Evolutionary conservation across 371 early-diverging fungal genomes (phyloP).

Genomic region (Parasitella parasitica): DNA sequence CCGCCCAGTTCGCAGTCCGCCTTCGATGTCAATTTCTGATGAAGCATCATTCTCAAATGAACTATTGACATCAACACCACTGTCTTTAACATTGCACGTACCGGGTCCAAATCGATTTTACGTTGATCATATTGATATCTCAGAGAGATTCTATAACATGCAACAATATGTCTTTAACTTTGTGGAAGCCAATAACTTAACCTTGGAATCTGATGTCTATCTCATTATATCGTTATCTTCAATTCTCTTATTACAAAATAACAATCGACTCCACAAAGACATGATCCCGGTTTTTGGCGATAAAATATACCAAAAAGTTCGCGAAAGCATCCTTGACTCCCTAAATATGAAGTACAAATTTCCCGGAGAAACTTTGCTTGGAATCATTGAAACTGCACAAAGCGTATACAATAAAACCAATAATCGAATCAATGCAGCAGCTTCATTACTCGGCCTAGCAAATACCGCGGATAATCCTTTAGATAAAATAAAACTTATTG

Average conservation of each 20-base stretch:
- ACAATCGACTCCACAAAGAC: constrained; percentile 19
- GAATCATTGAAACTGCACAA: constrained; percentile 12
- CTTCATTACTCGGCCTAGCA: constrained; percentile 16
- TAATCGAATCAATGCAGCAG: constrained; percentile 14
- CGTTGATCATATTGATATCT: constrained; percentile 19
- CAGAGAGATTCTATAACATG: constrained; percentile 23
- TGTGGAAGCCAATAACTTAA: constrained; percentile 6
- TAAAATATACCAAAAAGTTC: constrained; percentile 14
- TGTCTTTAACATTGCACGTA: constrained; percentile 12
- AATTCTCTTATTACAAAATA: constrained; percentile 23
- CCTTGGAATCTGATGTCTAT: constrained; percentile 16
- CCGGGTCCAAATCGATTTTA: constrained; percentile 11
- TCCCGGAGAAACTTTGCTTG: constrained; percentile 16
- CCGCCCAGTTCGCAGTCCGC: no score
- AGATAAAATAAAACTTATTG: constrained; percentile 19
- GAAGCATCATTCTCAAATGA: constrained; percentile 7
- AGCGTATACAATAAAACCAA: constrained; percentile 13
- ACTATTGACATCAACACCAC: constrained; percentile 5
- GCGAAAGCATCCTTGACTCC: constrained; percentile 14
- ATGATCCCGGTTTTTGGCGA: constrained; percentile 17
- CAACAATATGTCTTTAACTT: constrained; percentile 20
- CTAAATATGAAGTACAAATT: constrained; percentile 12
- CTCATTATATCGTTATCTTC: constrained; percentile 19
- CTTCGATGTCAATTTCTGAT: background rate
- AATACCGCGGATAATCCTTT: constrained; percentile 13